Evolutionary conservation across 2,329 filamentous ascomycete species (phyloP), one percentile per base, ranked within the genome.

Genomic region (Tolypocladium ophioglossoides): DNA sequence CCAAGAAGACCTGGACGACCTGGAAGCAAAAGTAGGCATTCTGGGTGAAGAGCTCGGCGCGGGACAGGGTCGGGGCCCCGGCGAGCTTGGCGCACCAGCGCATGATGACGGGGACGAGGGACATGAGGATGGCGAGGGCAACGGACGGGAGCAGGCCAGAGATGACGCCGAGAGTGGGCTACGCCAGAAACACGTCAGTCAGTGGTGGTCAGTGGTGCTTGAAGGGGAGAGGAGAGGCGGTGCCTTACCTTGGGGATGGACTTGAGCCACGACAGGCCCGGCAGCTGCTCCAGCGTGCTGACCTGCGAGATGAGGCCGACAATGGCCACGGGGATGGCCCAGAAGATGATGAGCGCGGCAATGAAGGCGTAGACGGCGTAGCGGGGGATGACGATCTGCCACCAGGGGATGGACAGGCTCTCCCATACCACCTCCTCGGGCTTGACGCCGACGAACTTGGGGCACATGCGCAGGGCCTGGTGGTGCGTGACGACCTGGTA

Each of bases 21-120:
- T 94, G 89, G 75, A 95, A 95, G 57, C 80, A 81, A 64, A 96
- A 99, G 77, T 95, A 97, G 63, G 84, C 87, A 66, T 94, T 95
- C 67, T 97, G 90, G 0, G 89, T 91, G 57, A 89, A 91, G 12
- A 97, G 76, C 71, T 99, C 94, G 16, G 94, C 84, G 9, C 86
- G 82, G 1, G 90, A 87, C 20, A 84, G 70, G 1, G 89, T 92
- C 10, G 91, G 89, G 59, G 86, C 86, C 55, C 94, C 94, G 38
- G 88, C 80, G 38, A 88, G 70, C 67, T 84, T 91, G 58, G 91
- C 91, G 67, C 89, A 87, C 0, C 39, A 71, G 64, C 52, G 87
- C 86, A 56, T 90, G 54, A 72, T 63, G 7, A 72, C 64, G 81
- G 89, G 92, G 1, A 97, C 80, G 49, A 92, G 74, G 1, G 89